Conservation (phyloP, 139 green algal genomes). For the Tetradesmus lagerheimii region DNA sequence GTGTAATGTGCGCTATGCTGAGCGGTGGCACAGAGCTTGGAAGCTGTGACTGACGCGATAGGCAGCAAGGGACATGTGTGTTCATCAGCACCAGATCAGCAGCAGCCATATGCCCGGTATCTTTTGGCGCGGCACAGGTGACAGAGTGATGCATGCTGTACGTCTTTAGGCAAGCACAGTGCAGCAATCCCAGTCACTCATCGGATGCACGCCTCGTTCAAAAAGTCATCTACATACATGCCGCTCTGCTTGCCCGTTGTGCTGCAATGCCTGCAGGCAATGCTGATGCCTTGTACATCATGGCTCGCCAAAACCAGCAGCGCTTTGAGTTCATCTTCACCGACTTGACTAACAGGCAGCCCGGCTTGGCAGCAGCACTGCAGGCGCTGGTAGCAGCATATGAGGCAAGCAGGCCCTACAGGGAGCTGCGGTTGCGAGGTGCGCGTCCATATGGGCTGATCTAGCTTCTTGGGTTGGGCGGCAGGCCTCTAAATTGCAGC, state of each 20-base stretch:
- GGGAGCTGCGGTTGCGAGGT: constrained; percentile 77
- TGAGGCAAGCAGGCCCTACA: constrained; percentile 74
- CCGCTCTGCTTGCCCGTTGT: not conserved
- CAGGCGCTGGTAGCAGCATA: constrained; percentile 59
- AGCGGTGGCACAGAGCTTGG: not conserved
- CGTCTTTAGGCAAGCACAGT: too few relatives aligned
- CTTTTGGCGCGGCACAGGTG: too few relatives aligned
- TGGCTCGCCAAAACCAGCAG: constrained; percentile 71
- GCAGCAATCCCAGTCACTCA: too few relatives aligned
- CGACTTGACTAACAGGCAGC: constrained; percentile 21
- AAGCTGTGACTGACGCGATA: not conserved
- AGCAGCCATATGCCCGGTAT: too few relatives aligned
- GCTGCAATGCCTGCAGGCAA: constrained; percentile 50
- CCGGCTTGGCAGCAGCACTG: not conserved
- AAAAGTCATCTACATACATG: too few relatives aligned
- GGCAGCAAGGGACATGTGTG: not conserved
- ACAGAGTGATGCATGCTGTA: too few relatives aligned
- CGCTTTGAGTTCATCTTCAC: constrained; percentile 86
- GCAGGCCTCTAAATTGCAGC: too few relatives aligned
- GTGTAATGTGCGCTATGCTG: not conserved
- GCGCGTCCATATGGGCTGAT: not conserved
- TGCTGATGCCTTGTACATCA: constrained; percentile 63
- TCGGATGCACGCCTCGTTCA: too few relatives aligned
- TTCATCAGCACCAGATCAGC: too few relatives aligned
- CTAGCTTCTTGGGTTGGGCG: not conserved